Evolutionary conservation across 1,139 yeast genomes (phyloP).

Genomic region (Candida sanyaensis): DNA sequence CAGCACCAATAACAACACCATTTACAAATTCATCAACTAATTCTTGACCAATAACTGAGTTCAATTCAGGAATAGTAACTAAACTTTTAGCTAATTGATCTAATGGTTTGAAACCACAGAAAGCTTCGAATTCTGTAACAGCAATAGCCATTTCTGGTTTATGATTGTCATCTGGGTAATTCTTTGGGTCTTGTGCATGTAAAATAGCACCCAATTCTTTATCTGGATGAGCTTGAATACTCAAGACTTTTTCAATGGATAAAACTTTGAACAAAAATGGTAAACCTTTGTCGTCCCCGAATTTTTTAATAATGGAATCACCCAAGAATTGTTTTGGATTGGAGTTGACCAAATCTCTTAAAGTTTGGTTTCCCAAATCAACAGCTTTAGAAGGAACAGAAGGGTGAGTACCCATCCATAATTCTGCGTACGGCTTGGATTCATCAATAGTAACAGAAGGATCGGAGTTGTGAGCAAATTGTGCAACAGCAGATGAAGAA

Average conservation of each 20-base stretch:
- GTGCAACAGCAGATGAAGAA: conserved; percentile 81
- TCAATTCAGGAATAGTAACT: conserved; percentile 72
- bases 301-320: conserved; percentile 57
- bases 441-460: conserved; percentile 62
- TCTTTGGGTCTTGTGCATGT: conserved; percentile 81
- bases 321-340: conserved; percentile 67
- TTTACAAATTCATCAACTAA: conserved; percentile 52
- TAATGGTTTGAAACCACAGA: conserved; percentile 96
- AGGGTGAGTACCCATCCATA: conserved; percentile 99
- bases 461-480: conserved; percentile 73
- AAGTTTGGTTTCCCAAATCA: conserved; percentile 46
- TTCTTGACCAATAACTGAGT: conserved; percentile 66
- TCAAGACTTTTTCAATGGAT: conserved; percentile 87
- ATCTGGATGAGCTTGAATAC: conserved; percentile 98
- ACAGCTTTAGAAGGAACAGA: conserved; percentile 78
- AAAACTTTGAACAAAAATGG: conserved; percentile 94
- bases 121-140: conserved; percentile 91
- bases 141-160: conserved; percentile 99
- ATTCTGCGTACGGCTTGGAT: conserved; percentile 79
- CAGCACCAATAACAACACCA: conserved; percentile 49
- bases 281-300: conserved; percentile 68
- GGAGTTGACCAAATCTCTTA: conserved; percentile 64
- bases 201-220: conserved; percentile 75
- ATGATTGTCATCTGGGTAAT: conserved; percentile 97
- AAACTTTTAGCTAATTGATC: conserved; percentile 70